phyloP scores from a whole-genome alignment of 805 yeast genomes.

The Diddensiella santjacobensis region DNA sequence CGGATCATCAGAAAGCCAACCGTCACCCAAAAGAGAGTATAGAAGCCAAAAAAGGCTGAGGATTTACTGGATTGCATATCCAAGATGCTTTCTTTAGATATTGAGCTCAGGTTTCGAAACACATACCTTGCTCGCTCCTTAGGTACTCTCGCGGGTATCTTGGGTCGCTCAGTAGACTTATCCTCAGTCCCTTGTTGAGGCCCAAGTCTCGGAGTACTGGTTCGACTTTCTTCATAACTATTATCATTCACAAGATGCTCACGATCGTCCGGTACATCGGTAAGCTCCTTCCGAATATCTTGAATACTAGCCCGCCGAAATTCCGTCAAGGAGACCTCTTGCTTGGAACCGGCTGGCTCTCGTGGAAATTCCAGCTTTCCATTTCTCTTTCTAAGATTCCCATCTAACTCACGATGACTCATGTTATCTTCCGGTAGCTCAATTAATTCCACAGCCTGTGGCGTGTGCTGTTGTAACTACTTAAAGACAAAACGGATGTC shows the following conservation, averaged over 20 bases:
- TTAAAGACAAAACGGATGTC: not conserved
- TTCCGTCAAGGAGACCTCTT: too few relatives aligned
- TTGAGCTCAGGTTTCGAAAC: conserved; percentile 23
- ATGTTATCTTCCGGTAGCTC: not conserved
- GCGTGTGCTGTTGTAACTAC: too few relatives aligned
- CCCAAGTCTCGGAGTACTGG: conserved; percentile 8
- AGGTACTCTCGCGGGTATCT: not conserved
- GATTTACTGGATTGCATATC: conserved; percentile 29
- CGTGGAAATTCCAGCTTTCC: not conserved
- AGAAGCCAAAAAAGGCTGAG: conserved; percentile 66
- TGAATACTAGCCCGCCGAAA: not conserved
- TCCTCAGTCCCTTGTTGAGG: not conserved
- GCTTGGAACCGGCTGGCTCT: not conserved
- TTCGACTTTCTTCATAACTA: conserved; percentile 17
- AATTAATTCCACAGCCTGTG: not conserved
- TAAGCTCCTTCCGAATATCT: not conserved
- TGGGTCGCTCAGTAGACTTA: not conserved
- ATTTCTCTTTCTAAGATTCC: not conserved
- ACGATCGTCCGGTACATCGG: conserved; percentile 6
- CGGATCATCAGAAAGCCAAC: conserved; percentile 32
- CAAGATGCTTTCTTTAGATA: conserved; percentile 26
- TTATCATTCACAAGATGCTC: conserved; percentile 18
- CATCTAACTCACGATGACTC: not conserved
- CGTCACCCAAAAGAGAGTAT: conserved; percentile 48
- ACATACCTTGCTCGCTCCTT: conserved; percentile 12